Evolutionary conservation across 2,329 filamentous ascomycete genomes (phyloP).

Genomic region (Fusarium coffeatum): DNA sequence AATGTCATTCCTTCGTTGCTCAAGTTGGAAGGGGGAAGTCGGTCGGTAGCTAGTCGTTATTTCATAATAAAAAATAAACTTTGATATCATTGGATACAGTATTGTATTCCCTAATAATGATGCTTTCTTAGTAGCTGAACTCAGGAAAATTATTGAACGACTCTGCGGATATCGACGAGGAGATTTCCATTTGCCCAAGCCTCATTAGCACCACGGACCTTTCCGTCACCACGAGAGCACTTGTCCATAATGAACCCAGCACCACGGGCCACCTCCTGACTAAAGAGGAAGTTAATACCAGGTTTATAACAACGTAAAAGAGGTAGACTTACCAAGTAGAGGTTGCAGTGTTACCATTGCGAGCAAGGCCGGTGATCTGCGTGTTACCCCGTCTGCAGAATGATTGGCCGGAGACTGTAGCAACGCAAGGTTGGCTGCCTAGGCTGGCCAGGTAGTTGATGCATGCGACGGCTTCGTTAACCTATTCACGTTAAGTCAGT

Average conservation of each 20-base stretch:
- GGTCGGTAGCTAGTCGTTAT: too few species aligned
- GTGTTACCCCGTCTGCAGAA: slow-evolving; percentile 29
- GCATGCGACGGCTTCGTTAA: slow-evolving; percentile 18
- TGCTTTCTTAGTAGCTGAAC: rapidly evolving
- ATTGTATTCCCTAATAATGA: too few species aligned
- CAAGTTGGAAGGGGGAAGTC: too few species aligned
- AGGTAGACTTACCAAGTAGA: not conserved
- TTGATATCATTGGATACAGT: too few species aligned
- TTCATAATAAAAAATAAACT: too few species aligned
- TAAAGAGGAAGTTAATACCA: rapidly evolving
- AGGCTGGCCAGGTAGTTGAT: slow-evolving; percentile 30
- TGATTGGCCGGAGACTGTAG: not conserved
- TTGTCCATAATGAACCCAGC: not conserved
- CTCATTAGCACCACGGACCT: not conserved
- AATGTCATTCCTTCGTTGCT: too few species aligned
- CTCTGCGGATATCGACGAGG: not conserved
- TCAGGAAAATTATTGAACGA: too few species aligned
- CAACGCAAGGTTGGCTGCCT: not conserved
- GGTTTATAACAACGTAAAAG: rapidly evolving
- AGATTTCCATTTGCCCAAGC: not conserved
- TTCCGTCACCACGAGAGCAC: not conserved
- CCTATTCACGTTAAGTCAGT: not conserved
- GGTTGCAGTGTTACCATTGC: not conserved
- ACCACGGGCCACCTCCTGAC: not conserved
- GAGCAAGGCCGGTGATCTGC: slow-evolving; percentile 15